Evolutionary conservation across 495 filamentous ascomycete species (phyloP), one percentile per base, ranked within the genome.

Genomic region (Bombardia bombarda): DNA sequence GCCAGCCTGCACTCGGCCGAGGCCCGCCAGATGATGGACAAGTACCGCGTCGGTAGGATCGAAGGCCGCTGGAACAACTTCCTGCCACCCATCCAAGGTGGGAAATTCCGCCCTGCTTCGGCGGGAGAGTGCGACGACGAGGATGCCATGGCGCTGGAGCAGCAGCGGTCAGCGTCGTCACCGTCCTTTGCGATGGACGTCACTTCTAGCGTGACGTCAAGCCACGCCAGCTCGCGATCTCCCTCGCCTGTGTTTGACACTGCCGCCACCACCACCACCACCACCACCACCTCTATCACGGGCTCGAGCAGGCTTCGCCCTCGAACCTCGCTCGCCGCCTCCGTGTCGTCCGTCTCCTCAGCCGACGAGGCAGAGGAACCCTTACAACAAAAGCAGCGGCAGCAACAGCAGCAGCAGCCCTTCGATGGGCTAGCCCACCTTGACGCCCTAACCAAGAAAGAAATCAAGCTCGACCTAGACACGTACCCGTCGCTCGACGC

Each of bases 31-130:
- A 79, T 74, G 53, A 96, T 97, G 87, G 61, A 77, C 23, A 73
- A 71, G 38, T 98, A 86, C 58, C 80, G 87, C 42, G 89, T 98
- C 58, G 92, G 92, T 33, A 74, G 73, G 47, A 75, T 95, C 32
- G 75, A 90, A 54, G 87, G 86, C 22, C 70, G 65, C 43, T 98
- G 92, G 92, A 66, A 70, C 41, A 95, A 95, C 59, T 95, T 95
- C 62, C 56, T 85, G 5, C 90, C 92, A 14, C 92, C 92, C 5
- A 87, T 98, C 37, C 93, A 97, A 60, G 90, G 90, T 40, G 92
- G 92, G 20, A 77, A 70, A 48, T 97, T 94, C 63, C 78, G 86
- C 48, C 62, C 67, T 3, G 32, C 40, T 25, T 32, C 39, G 10
- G 14, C 3, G 17, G 50, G 56, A 13, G 57, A 64, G 18, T 62